These are phyloP conservation scores for Xylaria grammica DNA, from an alignment of 495 filamentous ascomycete species.

Conservation along the genomic window DNA sequence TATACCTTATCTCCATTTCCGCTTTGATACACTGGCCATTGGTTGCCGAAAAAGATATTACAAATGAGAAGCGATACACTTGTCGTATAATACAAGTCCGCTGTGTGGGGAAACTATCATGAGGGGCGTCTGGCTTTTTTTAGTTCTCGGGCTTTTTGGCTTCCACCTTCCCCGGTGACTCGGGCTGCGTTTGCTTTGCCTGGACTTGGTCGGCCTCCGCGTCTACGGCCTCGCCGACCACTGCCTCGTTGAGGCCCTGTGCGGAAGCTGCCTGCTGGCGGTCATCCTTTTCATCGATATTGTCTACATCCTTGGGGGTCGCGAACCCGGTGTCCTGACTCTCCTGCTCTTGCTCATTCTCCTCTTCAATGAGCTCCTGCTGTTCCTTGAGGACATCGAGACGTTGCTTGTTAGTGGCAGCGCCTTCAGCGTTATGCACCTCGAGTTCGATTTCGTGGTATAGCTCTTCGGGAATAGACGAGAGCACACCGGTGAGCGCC, in stretches of 20 bases:
- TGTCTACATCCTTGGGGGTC: constrained; percentile 83
- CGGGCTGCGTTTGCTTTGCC: constrained; percentile 27
- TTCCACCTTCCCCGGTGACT: constrained; percentile 25
- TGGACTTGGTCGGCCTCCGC: constrained; percentile 47
- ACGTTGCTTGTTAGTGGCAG: constrained; percentile 97
- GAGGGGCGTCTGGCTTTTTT: constrained; percentile 2
- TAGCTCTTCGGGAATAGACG: constrained; percentile 94
- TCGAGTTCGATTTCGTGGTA: constrained; percentile 99
- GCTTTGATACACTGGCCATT: constrained; percentile 30
- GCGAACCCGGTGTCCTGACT: constrained; percentile 70
- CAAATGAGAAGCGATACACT: constrained; percentile 34
- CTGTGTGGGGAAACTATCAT: constrained; percentile 18
- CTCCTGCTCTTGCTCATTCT: constrained; percentile 86
- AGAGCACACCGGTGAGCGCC: constrained; percentile 87
- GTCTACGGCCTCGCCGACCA: constrained; percentile 49
- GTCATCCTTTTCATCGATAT: constrained; percentile 71
- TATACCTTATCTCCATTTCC: constrained; percentile 20
- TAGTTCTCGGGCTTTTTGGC: constrained; percentile 31
- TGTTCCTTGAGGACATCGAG: constrained; percentile 99
- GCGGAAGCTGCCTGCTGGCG: constrained; percentile 44
- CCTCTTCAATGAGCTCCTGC: constrained; percentile 96
- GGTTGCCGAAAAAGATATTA: constrained; percentile 28
- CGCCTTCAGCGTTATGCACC: constrained; percentile 95
- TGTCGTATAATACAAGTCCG: constrained; percentile 20
- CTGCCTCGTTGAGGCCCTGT: constrained; percentile 44